Conservation (phyloP, 352 stramenopile genomes). For the Peronosclerospora sorghi region DNA sequence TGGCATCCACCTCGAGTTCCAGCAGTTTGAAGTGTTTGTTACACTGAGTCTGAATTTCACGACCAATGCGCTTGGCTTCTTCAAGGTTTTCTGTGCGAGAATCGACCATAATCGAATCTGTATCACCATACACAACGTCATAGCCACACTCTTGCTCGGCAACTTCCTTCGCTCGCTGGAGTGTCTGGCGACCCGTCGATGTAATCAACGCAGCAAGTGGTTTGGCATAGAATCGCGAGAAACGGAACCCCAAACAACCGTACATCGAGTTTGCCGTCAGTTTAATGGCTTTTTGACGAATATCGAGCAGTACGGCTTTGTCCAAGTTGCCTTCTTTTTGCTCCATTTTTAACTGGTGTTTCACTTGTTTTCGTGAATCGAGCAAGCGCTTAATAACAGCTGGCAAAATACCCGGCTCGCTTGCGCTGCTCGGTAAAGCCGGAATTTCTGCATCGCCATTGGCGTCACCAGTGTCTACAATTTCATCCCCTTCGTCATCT, state of each 20-base stretch:
- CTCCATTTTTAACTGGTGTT: constrained; percentile 94
- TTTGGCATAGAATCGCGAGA: constrained; percentile 97
- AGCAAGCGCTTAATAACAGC: constrained; percentile 96
- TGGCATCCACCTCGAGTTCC: constrained; percentile 99
- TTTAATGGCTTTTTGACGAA: constrained; percentile 99
- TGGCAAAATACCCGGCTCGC: constrained; percentile 89
- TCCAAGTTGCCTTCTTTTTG: constrained; percentile 81
- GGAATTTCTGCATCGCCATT: constrained; percentile 80
- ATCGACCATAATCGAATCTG: constrained; percentile 99
- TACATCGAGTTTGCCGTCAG: constrained; percentile 99
- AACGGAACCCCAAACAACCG: constrained; percentile 97
- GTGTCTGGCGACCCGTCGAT: constrained; percentile 94
- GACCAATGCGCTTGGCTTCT: constrained; percentile 90
- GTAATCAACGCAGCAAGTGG: constrained; percentile 99
- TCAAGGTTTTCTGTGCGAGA: constrained; percentile 87
- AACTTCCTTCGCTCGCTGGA: constrained; percentile 97
- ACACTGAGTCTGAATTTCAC: constrained; percentile 94
- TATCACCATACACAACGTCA: constrained; percentile 99
- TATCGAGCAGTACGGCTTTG: constrained; percentile 89
- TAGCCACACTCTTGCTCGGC: constrained; percentile 94
- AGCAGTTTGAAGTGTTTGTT: constrained; percentile 99
- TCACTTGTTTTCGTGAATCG: constrained; percentile 95
- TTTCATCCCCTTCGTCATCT: constrained; percentile 68
- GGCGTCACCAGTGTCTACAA: constrained; percentile 44
- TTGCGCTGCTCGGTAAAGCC: constrained; percentile 56